These are phyloP conservation scores for Prunus yedoensis DNA, from an alignment of 331 rosid species.

Conservation along the genomic window DNA sequence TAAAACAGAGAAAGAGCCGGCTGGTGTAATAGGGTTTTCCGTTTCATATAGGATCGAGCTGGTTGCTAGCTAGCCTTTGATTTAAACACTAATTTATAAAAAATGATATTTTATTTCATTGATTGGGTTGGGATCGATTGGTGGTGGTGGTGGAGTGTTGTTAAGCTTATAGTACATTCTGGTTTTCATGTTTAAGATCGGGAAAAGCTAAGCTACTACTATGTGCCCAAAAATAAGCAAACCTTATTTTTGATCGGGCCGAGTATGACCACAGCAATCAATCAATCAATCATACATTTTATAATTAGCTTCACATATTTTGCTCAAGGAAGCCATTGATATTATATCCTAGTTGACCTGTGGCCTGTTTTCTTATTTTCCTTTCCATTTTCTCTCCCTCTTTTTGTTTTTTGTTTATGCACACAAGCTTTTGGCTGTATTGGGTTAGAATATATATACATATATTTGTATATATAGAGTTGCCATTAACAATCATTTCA, in stretches of 20 bases:
- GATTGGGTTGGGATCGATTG: neutral
- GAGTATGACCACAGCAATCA: neutral
- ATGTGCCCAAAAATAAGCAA: neutral
- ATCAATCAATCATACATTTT: neutral
- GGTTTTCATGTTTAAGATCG: neutral
- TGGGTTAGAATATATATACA: neutral
- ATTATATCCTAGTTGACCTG: conserved; percentile 44
- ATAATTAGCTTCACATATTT: neutral
- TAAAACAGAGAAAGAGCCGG: conserved; percentile 51
- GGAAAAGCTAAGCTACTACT: neutral
- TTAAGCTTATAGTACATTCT: conserved; percentile 22
- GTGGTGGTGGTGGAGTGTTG: neutral
- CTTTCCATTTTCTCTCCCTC: neutral
- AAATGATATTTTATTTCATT: neutral
- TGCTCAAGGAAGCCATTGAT: conserved; percentile 27
- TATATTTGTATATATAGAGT: neutral
- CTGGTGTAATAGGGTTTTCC: conserved; percentile 36
- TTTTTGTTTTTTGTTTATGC: no score
- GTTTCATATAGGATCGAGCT: conserved; percentile 28
- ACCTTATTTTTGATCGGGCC: neutral
- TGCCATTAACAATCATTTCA: conserved; percentile 27
- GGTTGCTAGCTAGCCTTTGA: conserved; percentile 36
- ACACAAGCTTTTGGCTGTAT: no score
- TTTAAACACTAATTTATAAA: neutral
- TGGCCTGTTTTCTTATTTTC: neutral